phyloP scores from a whole-genome alignment of 2,329 filamentous ascomycete genomes.

The Cladophialophora bantiana region DNA sequence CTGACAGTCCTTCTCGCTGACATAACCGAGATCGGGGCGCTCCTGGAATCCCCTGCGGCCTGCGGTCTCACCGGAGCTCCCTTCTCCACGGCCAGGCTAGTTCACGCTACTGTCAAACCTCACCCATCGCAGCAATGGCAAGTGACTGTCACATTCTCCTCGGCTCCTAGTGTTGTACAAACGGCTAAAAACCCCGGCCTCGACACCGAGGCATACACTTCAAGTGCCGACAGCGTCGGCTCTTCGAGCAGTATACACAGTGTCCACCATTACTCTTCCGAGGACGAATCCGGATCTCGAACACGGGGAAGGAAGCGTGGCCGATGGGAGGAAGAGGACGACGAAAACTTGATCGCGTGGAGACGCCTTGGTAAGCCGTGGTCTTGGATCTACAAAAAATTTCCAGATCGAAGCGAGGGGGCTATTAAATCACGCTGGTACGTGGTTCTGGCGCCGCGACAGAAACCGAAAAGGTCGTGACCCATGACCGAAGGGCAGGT shows the following conservation, averaged over 20 bases:
- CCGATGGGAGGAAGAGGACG: not conserved
- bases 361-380: not conserved
- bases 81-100: not conserved
- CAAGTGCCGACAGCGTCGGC: not conserved
- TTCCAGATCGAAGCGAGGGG: not conserved
- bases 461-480: not conserved
- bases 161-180: not conserved
- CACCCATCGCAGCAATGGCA: not conserved
- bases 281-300: not conserved
- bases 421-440: not conserved
- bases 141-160: not conserved
- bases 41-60: not conserved
- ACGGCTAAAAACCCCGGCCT: not conserved
- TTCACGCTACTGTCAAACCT: not conserved
- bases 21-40: not conserved
- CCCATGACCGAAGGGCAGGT: not conserved
- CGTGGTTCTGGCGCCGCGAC: not conserved
- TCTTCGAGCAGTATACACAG: not conserved
- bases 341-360: slow-evolving; percentile 1
- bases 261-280: not conserved
- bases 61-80: not conserved
- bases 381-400: not conserved
- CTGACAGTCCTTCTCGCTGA: not conserved
- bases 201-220: not conserved
- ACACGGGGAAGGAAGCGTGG: not conserved